Percentiles rank a stretch among this genome's conserved stretches.
phyloP scores from a whole-genome alignment of 306 rosid species.

The Acacia acuminata region DNA sequence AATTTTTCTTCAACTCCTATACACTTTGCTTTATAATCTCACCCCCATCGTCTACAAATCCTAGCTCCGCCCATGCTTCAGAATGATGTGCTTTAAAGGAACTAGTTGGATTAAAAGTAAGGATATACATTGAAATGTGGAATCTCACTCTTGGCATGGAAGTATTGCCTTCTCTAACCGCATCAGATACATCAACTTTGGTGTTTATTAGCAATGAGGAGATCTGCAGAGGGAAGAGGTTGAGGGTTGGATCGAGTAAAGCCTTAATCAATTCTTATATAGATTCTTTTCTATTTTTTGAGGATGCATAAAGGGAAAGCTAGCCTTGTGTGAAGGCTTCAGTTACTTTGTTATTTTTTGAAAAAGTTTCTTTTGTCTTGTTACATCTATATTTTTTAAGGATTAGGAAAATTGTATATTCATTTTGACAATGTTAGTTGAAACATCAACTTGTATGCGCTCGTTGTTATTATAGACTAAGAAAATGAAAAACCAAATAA shows the following conservation, averaged over 20 bases:
- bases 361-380: slow-evolving; percentile 32
- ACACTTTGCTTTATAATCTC: too few relatives aligned
- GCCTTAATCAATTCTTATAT: slow-evolving; percentile 39
- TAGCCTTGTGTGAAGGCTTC: slow-evolving; percentile 50
- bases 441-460: too few relatives aligned
- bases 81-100: too few relatives aligned
- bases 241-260: slow-evolving; percentile 35
- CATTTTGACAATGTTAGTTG: slow-evolving; percentile 44
- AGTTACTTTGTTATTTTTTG: slow-evolving; percentile 30
- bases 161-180: slow-evolving; percentile 25
- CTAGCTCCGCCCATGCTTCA: too few relatives aligned
- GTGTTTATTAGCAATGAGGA: slow-evolving; percentile 23
- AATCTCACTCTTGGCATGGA: slow-evolving; percentile 36
- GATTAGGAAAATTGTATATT: slow-evolving; percentile 45
- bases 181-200: too few relatives aligned
- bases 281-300: too few relatives aligned
- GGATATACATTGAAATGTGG: too few relatives aligned
- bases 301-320: slow-evolving; percentile 39
- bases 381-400: slow-evolving; percentile 34
- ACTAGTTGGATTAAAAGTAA: too few relatives aligned
- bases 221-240: slow-evolving; percentile 33
- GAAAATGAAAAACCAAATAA: too few relatives aligned
- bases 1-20: too few relatives aligned
- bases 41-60: too few relatives aligned
- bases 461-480: too few relatives aligned